Evolutionary conservation across 768 basidiomycete genomes (phyloP).

Genomic region (Glaciozyma martinii): DNA sequence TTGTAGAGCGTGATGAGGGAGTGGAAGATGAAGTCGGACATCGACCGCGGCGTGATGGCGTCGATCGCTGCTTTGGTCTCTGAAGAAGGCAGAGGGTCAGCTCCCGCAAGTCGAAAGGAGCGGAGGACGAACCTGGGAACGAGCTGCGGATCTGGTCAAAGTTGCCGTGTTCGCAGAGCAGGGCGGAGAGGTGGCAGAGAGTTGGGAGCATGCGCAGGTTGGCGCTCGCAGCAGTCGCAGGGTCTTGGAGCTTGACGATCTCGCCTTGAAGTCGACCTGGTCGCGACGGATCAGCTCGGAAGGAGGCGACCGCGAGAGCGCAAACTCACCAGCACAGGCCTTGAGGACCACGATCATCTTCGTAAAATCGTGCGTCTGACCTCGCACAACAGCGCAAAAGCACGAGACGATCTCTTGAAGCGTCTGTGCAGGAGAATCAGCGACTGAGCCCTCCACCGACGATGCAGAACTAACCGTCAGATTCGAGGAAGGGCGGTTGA

Average conservation of each 20-base stretch:
- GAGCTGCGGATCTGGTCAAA: constrained; percentile 61
- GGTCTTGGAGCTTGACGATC: constrained; percentile 43
- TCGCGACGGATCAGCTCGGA: background rate
- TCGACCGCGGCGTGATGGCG: constrained; percentile 48
- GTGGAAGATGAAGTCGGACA: constrained; percentile 75
- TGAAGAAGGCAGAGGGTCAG: background rate
- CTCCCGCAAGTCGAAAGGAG: no score
- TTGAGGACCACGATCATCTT: constrained; percentile 62
- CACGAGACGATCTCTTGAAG: constrained; percentile 89
- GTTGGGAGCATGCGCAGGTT: constrained; percentile 40
- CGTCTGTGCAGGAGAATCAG: constrained; percentile 45
- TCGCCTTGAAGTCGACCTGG: constrained; percentile 51
- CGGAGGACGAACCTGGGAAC: background rate
- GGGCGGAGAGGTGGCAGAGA: constrained; percentile 70
- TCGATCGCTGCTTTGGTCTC: constrained; percentile 8
- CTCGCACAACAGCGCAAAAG: constrained; percentile 71
- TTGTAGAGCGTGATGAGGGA: constrained; percentile 63
- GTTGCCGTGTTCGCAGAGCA: constrained; percentile 80
- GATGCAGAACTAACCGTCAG: background rate
- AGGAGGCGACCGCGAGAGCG: background rate
- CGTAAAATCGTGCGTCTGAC: constrained; percentile 76
- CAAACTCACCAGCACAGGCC: background rate
- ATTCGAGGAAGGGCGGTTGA: constrained; percentile 53
- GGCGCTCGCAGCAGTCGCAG: constrained; percentile 15
- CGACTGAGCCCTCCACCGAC: background rate